Evolutionary conservation across 1,139 yeast species (phyloP).

Genomic region (Candida sp.): DNA sequence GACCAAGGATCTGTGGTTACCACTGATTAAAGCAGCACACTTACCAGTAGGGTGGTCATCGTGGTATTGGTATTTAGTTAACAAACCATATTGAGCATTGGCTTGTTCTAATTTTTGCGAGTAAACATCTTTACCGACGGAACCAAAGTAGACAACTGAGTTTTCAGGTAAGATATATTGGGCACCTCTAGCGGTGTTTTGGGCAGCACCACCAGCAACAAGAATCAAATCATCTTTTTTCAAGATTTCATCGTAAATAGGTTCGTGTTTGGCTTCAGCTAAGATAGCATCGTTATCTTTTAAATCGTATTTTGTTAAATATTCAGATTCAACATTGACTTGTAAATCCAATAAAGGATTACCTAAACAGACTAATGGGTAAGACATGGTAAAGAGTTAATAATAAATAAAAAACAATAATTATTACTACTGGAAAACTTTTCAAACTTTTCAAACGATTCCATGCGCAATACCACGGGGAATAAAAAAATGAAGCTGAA

Average conservation of each 20-base stretch:
- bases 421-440: too few species aligned
- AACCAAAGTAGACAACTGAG: slow-evolving; percentile 92
- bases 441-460: too few species aligned
- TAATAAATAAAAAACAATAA: too few species aligned
- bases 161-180: slow-evolving; percentile 81
- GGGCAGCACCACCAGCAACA: slow-evolving; percentile 99
- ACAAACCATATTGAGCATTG: slow-evolving; percentile 83
- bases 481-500: too few species aligned
- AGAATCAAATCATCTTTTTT: slow-evolving; percentile 58
- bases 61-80: slow-evolving; percentile 81
- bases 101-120: slow-evolving; percentile 80
- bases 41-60: slow-evolving; percentile 84
- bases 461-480: too few species aligned
- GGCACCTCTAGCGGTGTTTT: slow-evolving; percentile 98
- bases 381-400: slow-evolving; percentile 26
- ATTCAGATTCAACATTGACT: slow-evolving; percentile 67
- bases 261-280: slow-evolving; percentile 84
- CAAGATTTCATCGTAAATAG: slow-evolving; percentile 78
- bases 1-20: slow-evolving; percentile 85
- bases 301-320: slow-evolving; percentile 74
- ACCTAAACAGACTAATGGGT: slow-evolving; percentile 46
- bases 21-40: slow-evolving; percentile 94
- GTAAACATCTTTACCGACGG: slow-evolving; percentile 92
- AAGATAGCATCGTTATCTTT: slow-evolving; percentile 95
- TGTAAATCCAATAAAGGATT: slow-evolving; percentile 85